A percentile compares a stretch with the other conserved stretches of the same genome.
Conservation (phyloP, 2,329 filamentous ascomycete species). For the Lecanosticta acicola region DNA sequence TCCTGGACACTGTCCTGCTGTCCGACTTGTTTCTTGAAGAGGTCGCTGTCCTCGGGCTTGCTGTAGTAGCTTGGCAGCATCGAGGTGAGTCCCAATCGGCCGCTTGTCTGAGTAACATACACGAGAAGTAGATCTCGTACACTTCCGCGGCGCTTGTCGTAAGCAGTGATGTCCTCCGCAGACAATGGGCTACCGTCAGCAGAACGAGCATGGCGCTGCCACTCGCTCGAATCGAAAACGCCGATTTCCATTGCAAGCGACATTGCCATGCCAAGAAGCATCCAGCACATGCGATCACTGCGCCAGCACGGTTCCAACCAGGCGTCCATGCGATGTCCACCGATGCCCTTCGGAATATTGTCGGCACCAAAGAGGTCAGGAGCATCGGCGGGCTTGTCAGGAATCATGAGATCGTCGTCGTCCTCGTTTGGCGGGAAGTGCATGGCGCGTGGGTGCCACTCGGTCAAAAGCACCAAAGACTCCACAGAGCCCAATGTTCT, state of each 20-base stretch:
- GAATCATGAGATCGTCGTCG: slow-evolving; percentile 58
- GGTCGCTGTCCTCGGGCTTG: slow-evolving; percentile 33
- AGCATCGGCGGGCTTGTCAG: slow-evolving; percentile 62
- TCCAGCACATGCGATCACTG: slow-evolving; percentile 91
- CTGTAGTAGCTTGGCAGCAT: slow-evolving; percentile 64
- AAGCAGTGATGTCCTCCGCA: slow-evolving; percentile 62
- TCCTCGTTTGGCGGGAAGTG: slow-evolving; percentile 77
- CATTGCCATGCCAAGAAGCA: slow-evolving; percentile 86
- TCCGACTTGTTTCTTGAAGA: slow-evolving; percentile 25
- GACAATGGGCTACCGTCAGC: slow-evolving; percentile 32
- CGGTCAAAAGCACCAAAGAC: slow-evolving; percentile 85
- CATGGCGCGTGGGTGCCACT: slow-evolving; percentile 92
- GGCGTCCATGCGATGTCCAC: slow-evolving; percentile 80
- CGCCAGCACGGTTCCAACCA: slow-evolving; percentile 97
- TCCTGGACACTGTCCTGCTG: slow-evolving; percentile 42
- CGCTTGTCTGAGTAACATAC: slow-evolving; percentile 90
- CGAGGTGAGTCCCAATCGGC: slow-evolving; percentile 83
- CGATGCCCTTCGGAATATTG: slow-evolving; percentile 53
- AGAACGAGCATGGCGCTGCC: slow-evolving; percentile 47
- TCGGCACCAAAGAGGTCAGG: slow-evolving; percentile 54
- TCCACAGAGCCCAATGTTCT: slow-evolving; percentile 91
- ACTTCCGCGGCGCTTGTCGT: slow-evolving; percentile 70
- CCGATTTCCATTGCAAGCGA: slow-evolving; percentile 88
- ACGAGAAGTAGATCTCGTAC: slow-evolving; percentile 83
- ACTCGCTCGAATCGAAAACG: slow-evolving; percentile 83